Evolutionary conservation across 1,139 yeast genomes (phyloP), one percentile per base, ranked within the genome.

Genomic region (Blastobotrys proliferans): DNA sequence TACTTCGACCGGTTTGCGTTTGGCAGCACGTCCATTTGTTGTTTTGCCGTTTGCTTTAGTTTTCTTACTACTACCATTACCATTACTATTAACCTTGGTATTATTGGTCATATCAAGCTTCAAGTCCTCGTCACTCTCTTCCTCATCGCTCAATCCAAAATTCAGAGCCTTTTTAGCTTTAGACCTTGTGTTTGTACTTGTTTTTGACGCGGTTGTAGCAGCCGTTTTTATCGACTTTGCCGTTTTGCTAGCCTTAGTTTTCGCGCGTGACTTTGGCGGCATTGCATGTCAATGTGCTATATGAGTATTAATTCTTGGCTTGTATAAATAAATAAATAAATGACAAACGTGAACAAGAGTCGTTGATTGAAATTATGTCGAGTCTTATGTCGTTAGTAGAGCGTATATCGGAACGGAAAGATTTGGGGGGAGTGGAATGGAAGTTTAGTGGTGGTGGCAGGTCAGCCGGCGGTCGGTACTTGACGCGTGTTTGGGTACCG

Each of bases 261-360:
- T 41, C 9, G 45, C 21, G n/a, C 45, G 41, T 18, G 45, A 32
- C 40, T 41, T 41, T 31, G 45, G 45, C 38, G 42, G 40, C 49
- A 46, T 41, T 36, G 47, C 42, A 40, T 38, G 30, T 38, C 42
- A 38, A 32, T 31, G n/a, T n/a, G n/a, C n/a, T n/a, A n/a, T n/a
- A n/a, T n/a, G n/a, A n/a, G n/a, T n/a, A n/a, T n/a, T n/a, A n/a
- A n/a, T n/a, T n/a, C n/a, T n/a, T n/a, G n/a, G n/a, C n/a, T n/a
- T n/a, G n/a, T n/a, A n/a, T n/a, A n/a, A n/a, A n/a, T n/a, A n/a
- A n/a, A n/a, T n/a, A n/a, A n/a, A n/a, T n/a, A n/a, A n/a, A n/a
- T n/a, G n/a, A n/a, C n/a, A n/a, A n/a, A n/a, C n/a, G n/a, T n/a
- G n/a, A n/a, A n/a, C n/a, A n/a, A n/a, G n/a, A n/a, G n/a, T n/a